Evolutionary conservation across 257 asterid genomes (phyloP), one percentile per base, ranked within the genome.

Genomic region (Fraxinus anomala): DNA sequence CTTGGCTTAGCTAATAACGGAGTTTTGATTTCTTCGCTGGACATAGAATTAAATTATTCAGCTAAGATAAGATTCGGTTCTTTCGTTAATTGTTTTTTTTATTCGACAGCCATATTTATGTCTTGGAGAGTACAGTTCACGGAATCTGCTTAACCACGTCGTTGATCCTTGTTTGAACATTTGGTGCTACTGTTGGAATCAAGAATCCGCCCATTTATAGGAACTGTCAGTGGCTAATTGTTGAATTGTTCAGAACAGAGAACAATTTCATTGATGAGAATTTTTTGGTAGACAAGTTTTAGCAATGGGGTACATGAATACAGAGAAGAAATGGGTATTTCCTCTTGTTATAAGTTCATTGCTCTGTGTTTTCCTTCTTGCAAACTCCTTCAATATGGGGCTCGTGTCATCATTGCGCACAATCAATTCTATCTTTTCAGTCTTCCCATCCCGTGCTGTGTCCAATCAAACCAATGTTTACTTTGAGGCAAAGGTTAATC

Each of bases 301-400:
- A 82, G 83, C 85, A 69, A 89, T 91, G 97, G 94, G 92, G 83
- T 81, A 88, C 83, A 17, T 83, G 80, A 86, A 81, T 72, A 31
- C 86, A 80, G 97, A 94, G 89, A 94, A 83, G 86, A 94, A 77
- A 78, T 94, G 98, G 97, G 76, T 87, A 68, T 88, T 94, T 85
- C 89, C 97, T 78, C 88, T 94, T 67, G 94, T 88, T 59, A 65
- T 94, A 83, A 87, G 86, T 80, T 88, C 93, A 16, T 59, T 94
- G 51, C 80, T 89, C 33, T 89, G 85, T 77, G 67, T 89, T 54
- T 83, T 94, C 82, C 87, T 94, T 30, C 76, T 94, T 23, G 96
- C 91, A 17, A 88, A 92, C 82, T 87, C 86, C 79, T 87, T 92
- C 88, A 89, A 89, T 59, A 81, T 94, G 92, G 93, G 90, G 68